phyloP scores from a whole-genome alignment of 257 asterid genomes.

The Oldenlandia corymbosa region DNA sequence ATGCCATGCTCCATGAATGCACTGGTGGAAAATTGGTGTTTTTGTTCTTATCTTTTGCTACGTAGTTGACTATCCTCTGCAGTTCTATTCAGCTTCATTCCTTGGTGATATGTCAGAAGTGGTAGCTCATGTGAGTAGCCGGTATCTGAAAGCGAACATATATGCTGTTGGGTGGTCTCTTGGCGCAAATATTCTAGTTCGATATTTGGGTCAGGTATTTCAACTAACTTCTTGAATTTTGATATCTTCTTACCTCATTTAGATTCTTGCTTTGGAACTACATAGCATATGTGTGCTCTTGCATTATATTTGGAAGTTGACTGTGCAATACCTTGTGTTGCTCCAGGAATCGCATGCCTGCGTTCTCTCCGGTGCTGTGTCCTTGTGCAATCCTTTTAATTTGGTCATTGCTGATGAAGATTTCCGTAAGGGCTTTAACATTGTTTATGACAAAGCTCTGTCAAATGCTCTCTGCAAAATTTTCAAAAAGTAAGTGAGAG shows the following conservation, averaged over 20 bases:
- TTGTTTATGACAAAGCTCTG: slow-evolving; percentile 81
- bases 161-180: slow-evolving; percentile 98
- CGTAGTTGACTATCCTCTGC: slow-evolving; percentile 30
- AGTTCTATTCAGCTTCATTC: slow-evolving; percentile 98
- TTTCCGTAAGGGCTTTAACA: slow-evolving; percentile 90
- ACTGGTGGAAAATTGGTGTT: not conserved
- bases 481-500: slow-evolving; percentile 53
- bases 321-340: slow-evolving; percentile 2
- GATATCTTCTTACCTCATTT: not conserved
- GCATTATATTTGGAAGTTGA: not conserved
- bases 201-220: slow-evolving; percentile 78
- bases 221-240: slow-evolving; percentile 1
- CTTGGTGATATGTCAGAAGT: slow-evolving; percentile 85
- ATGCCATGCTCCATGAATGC: not conserved
- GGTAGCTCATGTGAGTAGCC: slow-evolving; percentile 54
- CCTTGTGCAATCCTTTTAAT: slow-evolving; percentile 94
- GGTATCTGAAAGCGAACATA: slow-evolving; percentile 69
- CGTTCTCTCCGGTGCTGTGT: slow-evolving; percentile 88
- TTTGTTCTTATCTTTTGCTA: not conserved
- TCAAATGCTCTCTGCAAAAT: slow-evolving; percentile 72
- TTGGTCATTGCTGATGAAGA: slow-evolving; percentile 92
- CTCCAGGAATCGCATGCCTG: slow-evolving; percentile 77
- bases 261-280: not conserved
- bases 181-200: slow-evolving; percentile 94
- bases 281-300: too few species aligned